These are phyloP conservation scores for Fusarium stilboides DNA, from an alignment of 2,329 filamentous ascomycete genomes.

Conservation along the genomic window DNA sequence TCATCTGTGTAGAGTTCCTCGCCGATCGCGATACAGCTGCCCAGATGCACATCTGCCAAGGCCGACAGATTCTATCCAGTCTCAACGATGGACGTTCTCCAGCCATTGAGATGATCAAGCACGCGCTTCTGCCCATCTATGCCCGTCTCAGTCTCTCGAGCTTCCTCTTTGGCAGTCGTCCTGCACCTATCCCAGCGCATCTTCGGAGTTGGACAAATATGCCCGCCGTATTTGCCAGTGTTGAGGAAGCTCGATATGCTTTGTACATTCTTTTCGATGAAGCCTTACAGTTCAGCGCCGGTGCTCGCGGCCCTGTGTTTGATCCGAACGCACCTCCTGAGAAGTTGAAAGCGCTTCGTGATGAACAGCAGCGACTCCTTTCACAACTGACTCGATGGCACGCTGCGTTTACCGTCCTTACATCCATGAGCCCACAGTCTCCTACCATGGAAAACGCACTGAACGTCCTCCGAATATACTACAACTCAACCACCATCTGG, in stretches of 20 bases:
- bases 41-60: constrained; percentile 62
- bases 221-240: constrained; percentile 54
- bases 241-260: constrained; percentile 51
- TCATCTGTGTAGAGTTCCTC: constrained; percentile 69
- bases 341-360: constrained; percentile 48
- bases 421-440: constrained; percentile 45
- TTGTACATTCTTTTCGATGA: constrained; percentile 61
- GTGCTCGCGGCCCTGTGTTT: constrained; percentile 48
- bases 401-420: constrained; percentile 51
- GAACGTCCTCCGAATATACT: constrained; percentile 57
- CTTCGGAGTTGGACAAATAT: constrained; percentile 53
- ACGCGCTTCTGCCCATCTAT: constrained; percentile 61
- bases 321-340: constrained; percentile 44
- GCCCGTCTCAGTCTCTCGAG: constrained; percentile 60
- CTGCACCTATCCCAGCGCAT: constrained; percentile 55
- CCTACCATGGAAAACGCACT: constrained; percentile 28
- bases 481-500: constrained; percentile 55
- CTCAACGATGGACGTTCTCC: constrained; percentile 50
- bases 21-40: constrained; percentile 64
- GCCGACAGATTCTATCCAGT: constrained; percentile 58
- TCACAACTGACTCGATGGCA: constrained; percentile 52
- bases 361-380: constrained; percentile 55
- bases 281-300: constrained; percentile 55
- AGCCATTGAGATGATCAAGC: constrained; percentile 57
- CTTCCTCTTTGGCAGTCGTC: constrained; percentile 58